Conservation (phyloP, 1,139 yeast genomes). For the Saccharomyces hybrid region DNA sequence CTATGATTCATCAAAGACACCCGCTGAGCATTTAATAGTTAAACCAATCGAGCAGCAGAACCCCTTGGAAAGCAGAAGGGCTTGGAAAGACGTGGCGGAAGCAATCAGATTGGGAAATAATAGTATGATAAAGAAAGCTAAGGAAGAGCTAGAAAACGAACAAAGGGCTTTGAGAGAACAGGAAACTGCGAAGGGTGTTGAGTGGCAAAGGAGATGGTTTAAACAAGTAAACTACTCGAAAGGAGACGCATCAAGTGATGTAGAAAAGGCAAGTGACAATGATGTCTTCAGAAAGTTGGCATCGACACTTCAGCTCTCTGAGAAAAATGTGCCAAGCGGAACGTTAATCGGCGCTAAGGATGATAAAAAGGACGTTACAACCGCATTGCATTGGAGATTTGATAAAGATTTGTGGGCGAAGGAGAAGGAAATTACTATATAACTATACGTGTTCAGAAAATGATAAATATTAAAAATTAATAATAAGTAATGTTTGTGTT, state of each 20-base stretch:
- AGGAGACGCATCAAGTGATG: constrained; percentile 31
- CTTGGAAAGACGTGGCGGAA: constrained; percentile 84
- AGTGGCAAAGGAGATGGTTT: constrained; percentile 82
- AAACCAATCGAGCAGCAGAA: constrained; percentile 75
- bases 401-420: constrained; percentile 43
- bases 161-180: constrained; percentile 75
- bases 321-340: constrained; percentile 60
- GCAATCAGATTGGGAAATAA: constrained; percentile 71
- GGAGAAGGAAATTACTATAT: constrained; percentile 45
- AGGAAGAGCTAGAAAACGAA: constrained; percentile 66
- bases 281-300: constrained; percentile 49
- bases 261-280: constrained; percentile 17
- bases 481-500: not conserved
- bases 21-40: constrained; percentile 52
- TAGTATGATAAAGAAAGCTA: constrained; percentile 64
- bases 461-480: not conserved
- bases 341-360: constrained; percentile 45
- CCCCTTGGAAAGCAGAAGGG: constrained; percentile 69
- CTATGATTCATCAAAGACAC: constrained; percentile 56
- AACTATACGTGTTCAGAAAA: not conserved
- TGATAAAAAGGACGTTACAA: constrained; percentile 33
- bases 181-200: constrained; percentile 53
- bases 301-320: constrained; percentile 49
- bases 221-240: constrained; percentile 43
- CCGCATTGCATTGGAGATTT: constrained; percentile 62